Evolutionary conservation across 257 asterid genomes (phyloP).

Genomic region (Nicotiana paniculata): DNA sequence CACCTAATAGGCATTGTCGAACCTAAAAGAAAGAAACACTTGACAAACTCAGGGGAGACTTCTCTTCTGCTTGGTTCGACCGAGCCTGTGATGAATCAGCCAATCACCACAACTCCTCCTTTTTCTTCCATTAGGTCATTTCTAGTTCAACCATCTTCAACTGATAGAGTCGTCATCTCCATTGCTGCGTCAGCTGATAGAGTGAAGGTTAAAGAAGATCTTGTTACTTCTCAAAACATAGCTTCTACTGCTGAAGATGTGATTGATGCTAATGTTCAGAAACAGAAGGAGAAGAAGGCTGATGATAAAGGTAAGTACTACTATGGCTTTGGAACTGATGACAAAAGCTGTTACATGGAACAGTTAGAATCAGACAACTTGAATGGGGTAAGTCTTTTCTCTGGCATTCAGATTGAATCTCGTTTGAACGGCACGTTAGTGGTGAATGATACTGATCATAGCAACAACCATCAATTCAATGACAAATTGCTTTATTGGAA

Average conservation of each 20-base stretch:
- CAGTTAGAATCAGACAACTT: not conserved
- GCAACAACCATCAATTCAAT: not conserved
- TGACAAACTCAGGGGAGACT: not conserved
- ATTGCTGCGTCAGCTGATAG: not conserved
- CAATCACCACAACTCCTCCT: not conserved
- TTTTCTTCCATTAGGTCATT: not conserved
- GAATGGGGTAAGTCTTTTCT: not conserved
- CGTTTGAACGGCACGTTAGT: not conserved
- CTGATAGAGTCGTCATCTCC: not conserved
- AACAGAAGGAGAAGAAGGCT: not conserved
- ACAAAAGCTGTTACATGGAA: not conserved
- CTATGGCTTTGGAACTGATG: not conserved
- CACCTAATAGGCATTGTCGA: not conserved
- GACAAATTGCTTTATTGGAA: not conserved
- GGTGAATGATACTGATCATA: not conserved
- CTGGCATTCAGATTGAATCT: not conserved
- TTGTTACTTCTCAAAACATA: not conserved
- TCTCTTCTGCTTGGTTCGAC: not conserved
- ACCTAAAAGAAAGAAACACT: not conserved
- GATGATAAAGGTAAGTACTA: not conserved
- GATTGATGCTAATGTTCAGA: not conserved
- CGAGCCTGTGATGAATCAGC: not conserved
- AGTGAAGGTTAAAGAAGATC: not conserved
- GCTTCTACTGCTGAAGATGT: not conserved
- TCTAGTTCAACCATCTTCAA: not conserved